These are phyloP conservation scores for Areca catechu DNA, from an alignment of 176 grass and related monocot species.

Conservation along the genomic window DNA sequence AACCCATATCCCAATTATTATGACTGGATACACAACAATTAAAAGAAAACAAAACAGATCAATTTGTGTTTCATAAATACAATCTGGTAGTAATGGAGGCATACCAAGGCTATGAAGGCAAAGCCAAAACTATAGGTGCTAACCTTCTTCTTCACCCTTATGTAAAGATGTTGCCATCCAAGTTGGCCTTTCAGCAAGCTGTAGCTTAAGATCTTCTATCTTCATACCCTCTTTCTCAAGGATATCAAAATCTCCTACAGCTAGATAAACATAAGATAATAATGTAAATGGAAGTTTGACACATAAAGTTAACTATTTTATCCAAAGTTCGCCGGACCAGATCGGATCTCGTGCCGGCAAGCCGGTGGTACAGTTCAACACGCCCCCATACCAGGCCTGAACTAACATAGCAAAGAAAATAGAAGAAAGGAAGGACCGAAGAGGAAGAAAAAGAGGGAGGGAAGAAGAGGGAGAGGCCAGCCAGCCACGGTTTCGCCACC, in stretches of 20 bases:
- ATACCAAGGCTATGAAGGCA: neutral
- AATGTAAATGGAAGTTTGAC: no score
- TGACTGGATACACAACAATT: neutral
- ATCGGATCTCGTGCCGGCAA: no score
- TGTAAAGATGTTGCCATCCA: conserved; percentile 91
- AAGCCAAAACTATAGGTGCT: neutral
- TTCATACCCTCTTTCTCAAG: conserved; percentile 30
- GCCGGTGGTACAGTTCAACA: no score
- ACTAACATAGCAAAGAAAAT: no score
- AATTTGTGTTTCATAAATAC: neutral
- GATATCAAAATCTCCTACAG: conserved; percentile 52
- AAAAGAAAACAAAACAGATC: neutral
- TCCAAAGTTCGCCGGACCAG: no score
- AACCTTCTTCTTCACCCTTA: conserved; percentile 79
- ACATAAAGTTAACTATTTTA: no score
- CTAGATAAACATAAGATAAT: conserved; percentile 22
- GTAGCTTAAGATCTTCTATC: conserved; percentile 48
- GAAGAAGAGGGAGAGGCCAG: no score
- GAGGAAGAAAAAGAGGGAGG: no score
- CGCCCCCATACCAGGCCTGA: no score
- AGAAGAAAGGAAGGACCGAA: no score
- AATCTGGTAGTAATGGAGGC: neutral
- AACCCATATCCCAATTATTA: no score
- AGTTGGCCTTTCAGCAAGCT: conserved; percentile 45
- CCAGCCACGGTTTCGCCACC: no score